phyloP scores from a whole-genome alignment of 345 rosid species.

The Moringa oleifera region DNA sequence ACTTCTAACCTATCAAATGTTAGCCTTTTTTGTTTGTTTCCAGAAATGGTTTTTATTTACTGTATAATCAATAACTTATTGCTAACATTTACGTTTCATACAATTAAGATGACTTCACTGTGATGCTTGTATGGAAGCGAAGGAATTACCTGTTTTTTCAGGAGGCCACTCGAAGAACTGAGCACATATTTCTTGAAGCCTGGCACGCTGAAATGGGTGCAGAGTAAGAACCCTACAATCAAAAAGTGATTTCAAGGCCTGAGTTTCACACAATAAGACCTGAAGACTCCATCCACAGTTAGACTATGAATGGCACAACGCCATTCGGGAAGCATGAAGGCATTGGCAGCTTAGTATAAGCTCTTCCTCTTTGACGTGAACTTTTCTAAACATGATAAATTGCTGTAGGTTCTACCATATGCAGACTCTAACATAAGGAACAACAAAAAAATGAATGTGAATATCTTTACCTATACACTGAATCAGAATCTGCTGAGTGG shows the following conservation, averaged over 20 bases:
- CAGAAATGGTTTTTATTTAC: too few relatives aligned
- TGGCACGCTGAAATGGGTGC: constrained; percentile 47
- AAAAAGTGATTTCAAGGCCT: neutral
- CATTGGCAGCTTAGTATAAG: neutral
- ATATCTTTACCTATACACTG: constrained; percentile 45
- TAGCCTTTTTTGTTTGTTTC: too few relatives aligned
- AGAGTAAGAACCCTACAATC: constrained; percentile 50
- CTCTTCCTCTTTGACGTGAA: neutral
- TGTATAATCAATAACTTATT: too few relatives aligned
- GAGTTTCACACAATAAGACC: neutral
- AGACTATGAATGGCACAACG: too few relatives aligned
- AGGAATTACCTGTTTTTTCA: constrained; percentile 67
- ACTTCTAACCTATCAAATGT: too few relatives aligned
- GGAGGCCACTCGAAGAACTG: constrained; percentile 81
- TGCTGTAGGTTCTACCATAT: too few relatives aligned
- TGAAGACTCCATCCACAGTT: neutral
- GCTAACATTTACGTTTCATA: too few relatives aligned
- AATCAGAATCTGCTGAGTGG: constrained; percentile 68
- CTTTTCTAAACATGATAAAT: too few relatives aligned
- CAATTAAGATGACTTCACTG: neutral
- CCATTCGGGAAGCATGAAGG: neutral
- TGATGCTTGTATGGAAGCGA: neutral
- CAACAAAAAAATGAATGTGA: constrained; percentile 16
- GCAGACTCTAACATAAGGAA: constrained; percentile 3
- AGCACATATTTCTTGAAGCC: constrained; percentile 54